A percentile compares a stretch with the other conserved stretches of the same genome.
phyloP scores from a whole-genome alignment of 2,329 filamentous ascomycete species.

The Metarhizium sp. region DNA sequence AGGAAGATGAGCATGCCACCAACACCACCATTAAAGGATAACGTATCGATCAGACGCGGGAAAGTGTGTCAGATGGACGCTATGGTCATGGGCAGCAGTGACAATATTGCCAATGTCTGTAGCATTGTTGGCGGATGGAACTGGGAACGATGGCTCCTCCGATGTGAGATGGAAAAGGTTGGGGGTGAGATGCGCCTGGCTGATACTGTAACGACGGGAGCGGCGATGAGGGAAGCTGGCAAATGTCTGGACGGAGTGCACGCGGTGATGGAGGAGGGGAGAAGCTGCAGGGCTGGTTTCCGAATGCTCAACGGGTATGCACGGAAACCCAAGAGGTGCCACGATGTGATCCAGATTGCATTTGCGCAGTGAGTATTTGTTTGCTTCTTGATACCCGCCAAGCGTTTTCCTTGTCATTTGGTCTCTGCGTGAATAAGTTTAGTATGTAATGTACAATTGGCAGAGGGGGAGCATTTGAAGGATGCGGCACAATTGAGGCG shows the following conservation, averaged over 20 bases:
- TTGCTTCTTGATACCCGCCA: slow-evolving; percentile 1
- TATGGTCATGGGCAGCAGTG: slow-evolving; percentile 56
- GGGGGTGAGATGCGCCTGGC: slow-evolving; percentile 54
- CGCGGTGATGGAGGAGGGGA: slow-evolving; percentile 54
- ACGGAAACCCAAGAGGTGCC: slow-evolving; percentile 44
- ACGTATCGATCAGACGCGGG: slow-evolving; percentile 29
- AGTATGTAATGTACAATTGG: neutral
- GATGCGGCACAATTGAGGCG: too few species aligned
- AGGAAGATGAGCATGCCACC: slow-evolving; percentile 20
- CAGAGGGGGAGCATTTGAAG: neutral
- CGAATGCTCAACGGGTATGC: slow-evolving; percentile 55
- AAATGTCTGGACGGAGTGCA: slow-evolving; percentile 52
- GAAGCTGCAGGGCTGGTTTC: slow-evolving; percentile 48
- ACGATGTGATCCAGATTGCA: slow-evolving; percentile 29
- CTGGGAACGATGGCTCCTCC: slow-evolving; percentile 95
- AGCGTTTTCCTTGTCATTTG: slow-evolving; percentile 12
- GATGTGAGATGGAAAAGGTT: slow-evolving; percentile 72
- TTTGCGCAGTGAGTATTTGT: slow-evolving; percentile 14
- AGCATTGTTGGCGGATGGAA: slow-evolving; percentile 79
- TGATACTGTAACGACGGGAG: slow-evolving; percentile 41
- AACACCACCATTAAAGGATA: slow-evolving; percentile 22
- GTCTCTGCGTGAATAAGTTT: slow-evolving; percentile 1
- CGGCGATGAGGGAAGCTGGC: slow-evolving; percentile 45
- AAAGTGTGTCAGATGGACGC: slow-evolving; percentile 49
- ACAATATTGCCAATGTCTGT: slow-evolving; percentile 63